Percentiles rank a stretch among this genome's conserved stretches.
phyloP scores from a whole-genome alignment of 1,284 basidiomycete species.

The Heimioporus punctisporus region DNA sequence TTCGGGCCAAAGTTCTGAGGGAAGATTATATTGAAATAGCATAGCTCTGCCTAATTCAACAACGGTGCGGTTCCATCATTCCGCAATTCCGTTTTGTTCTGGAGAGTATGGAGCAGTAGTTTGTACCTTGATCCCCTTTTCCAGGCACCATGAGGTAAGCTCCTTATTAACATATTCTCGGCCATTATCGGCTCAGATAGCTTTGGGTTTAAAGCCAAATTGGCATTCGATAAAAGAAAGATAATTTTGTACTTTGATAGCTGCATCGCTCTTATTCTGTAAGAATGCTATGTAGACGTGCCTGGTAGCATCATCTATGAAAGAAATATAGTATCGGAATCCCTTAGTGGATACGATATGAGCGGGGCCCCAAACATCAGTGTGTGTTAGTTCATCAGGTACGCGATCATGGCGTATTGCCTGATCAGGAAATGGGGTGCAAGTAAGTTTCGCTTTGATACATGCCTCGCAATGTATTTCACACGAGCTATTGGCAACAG shows the following conservation, averaged over 20 bases:
- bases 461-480: background rate
- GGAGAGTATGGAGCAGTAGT: constrained; percentile 2
- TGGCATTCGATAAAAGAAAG: background rate
- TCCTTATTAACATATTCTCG: constrained; percentile 6
- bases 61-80: constrained; percentile 7
- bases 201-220: background rate
- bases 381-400: background rate
- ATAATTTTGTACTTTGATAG: background rate
- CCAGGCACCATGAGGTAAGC: background rate
- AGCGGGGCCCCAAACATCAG: background rate
- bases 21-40: background rate
- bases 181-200: constrained; percentile 1
- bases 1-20: constrained; percentile 1
- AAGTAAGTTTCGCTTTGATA: background rate
- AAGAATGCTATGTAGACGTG: background rate
- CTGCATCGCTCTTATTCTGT: background rate
- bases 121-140: background rate
- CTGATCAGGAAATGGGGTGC: background rate
- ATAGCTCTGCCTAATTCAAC: constrained; percentile 1
- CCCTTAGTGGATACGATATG: background rate
- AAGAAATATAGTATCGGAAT: background rate
- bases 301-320: background rate
- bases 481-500: background rate
- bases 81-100: constrained; percentile 7
- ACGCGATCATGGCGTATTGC: background rate